phyloP scores from a whole-genome alignment of 345 rosid species.

The Luvunga scandens region DNA sequence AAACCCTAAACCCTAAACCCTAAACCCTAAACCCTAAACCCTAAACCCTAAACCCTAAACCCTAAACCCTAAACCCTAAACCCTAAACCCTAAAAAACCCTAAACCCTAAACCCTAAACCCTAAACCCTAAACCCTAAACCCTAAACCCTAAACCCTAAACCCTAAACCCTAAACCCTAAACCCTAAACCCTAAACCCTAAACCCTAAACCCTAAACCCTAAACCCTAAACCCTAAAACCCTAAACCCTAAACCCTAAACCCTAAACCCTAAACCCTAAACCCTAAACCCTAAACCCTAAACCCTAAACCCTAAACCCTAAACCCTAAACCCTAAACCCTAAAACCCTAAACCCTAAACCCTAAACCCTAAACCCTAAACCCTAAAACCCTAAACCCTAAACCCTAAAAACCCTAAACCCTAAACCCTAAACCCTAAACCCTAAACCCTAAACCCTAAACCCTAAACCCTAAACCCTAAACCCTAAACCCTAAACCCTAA shows the following conservation, averaged over 20 bases:
- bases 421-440: background rate
- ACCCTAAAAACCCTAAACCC: background rate
- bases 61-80: background rate
- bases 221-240: background rate
- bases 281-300: background rate
- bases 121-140: background rate
- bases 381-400: background rate
- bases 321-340: background rate
- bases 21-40: background rate
- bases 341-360: background rate
- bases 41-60: background rate
- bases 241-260: background rate
- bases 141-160: background rate
- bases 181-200: background rate
- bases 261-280: background rate
- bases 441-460: background rate
- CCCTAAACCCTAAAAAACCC: background rate
- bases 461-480: background rate
- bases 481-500: background rate
- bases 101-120: background rate
- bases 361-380: background rate
- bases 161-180: background rate
- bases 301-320: background rate
- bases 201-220: background rate
- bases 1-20: background rate